Base-by-base conservation (phyloP, 306 rosid genomes). In the Begonia loranthoides region DNA sequence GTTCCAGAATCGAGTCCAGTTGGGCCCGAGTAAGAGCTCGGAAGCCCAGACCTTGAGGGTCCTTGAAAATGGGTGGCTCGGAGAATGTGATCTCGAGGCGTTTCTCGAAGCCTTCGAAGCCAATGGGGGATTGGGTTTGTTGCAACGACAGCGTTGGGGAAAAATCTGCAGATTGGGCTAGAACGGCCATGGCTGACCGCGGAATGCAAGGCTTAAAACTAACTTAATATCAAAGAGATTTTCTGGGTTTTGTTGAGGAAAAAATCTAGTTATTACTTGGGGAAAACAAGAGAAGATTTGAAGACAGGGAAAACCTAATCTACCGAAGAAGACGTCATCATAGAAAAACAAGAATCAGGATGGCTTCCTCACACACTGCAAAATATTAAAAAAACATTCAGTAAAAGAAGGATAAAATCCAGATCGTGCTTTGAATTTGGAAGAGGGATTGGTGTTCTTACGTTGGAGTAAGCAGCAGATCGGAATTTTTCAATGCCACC, bases 381-480 rank as follows among this genome's bases (percentile, higher is more conserved):
- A 55, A 51, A 11, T 16, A 10, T 36, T 2, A 16, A 44, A 46
- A 6, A 14, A 1, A 33, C 17, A 41, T 1, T 21, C 11, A 54
- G 15, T n/a, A 33, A 13, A 52, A 45, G 12, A 12, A 36, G 44
- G 11, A 17, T 0, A 12, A 28, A 22, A 34, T 1, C 49, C 38
- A 33, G 14, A 14, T 1, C 0, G 46, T 0, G 19, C 10, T 45
- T 16, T 15, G 22, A 50, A 56, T 41, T 1, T 19, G 36, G 21
- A 12, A 14, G 0, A 12, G 51, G 13, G 4, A 17, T 41, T 1
- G 17, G 14, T 51, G 11, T 6, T 22, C 62, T 70, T 70, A 80
- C 87, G 72, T 76, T 73, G 73, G 83, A 76, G 65, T 80, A 80
- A 14, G 78, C 83, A 67, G 87, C 69, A 65, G 87, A 70, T 59